Percentiles rank a stretch among this genome's conserved stretches.
These are phyloP conservation scores for Cutaneotrichosporon sp. DNA, from an alignment of 1,284 basidiomycete genomes.

Conservation along the genomic window DNA sequence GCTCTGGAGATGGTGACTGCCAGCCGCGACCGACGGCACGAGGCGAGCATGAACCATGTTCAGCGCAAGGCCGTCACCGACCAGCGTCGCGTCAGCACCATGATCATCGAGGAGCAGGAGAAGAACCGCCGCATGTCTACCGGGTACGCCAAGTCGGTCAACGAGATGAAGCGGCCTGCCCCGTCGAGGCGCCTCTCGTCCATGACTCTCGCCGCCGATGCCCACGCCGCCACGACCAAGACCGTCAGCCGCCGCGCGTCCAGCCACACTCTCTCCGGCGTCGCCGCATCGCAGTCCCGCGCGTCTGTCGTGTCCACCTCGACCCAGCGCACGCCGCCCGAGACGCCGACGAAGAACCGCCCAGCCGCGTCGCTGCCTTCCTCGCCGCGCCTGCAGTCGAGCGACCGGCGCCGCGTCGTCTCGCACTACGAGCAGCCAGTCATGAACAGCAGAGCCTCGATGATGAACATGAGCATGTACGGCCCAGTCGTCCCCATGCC, in stretches of 20 bases:
- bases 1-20: conserved; percentile 30
- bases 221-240: not conserved
- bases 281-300: not conserved
- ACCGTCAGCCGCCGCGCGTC: not conserved
- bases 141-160: not conserved
- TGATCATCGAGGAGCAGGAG: conserved; percentile 2
- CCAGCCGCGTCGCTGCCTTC: conserved; percentile 11
- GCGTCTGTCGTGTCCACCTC: not conserved
- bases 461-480: conserved; percentile 14
- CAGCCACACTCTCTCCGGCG: not conserved
- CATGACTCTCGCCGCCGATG: not conserved
- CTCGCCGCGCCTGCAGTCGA: conserved; percentile 10
- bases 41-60: conserved; percentile 24
- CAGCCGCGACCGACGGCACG: conserved; percentile 32
- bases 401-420: conserved; percentile 14
- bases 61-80: conserved; percentile 27
- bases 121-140: not conserved
- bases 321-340: conserved; percentile 2
- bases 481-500: not conserved
- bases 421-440: conserved; percentile 11
- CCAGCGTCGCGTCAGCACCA: conserved; percentile 13
- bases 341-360: conserved; percentile 2
- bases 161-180: not conserved
- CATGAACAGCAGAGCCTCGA: conserved; percentile 1
- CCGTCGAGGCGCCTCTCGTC: conserved; percentile 7